A percentile compares a stretch with the other conserved stretches of the same genome.
phyloP scores from a whole-genome alignment of 148 eudicot species.

The Rheum nobile region DNA sequence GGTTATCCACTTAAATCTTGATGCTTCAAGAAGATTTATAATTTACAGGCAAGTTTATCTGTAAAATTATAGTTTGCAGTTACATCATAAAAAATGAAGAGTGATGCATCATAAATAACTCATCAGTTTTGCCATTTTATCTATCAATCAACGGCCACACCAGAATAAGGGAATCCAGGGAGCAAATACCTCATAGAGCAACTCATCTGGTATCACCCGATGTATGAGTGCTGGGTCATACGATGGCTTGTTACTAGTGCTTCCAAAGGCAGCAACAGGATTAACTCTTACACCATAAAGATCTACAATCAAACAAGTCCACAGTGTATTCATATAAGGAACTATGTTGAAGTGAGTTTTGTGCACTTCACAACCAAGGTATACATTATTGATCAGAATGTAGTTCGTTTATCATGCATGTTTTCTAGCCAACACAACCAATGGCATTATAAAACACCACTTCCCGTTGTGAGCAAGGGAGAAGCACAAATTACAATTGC shows the following conservation, averaged over 20 bases:
- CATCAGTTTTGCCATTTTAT: neutral
- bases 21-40: neutral
- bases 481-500: neutral
- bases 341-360: neutral
- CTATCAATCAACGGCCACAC: neutral
- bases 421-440: neutral
- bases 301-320: conserved; percentile 27
- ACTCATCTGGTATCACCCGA: conserved; percentile 75
- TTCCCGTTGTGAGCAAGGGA: no score
- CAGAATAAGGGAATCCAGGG: neutral
- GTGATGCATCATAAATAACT: neutral
- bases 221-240: conserved; percentile 68
- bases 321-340: neutral
- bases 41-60: neutral
- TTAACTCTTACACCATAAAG: conserved; percentile 78
- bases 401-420: neutral
- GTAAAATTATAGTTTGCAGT: neutral
- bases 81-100: neutral
- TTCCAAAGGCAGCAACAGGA: conserved; percentile 73
- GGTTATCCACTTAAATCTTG: neutral
- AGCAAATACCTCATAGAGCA: conserved; percentile 72
- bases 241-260: conserved; percentile 41
- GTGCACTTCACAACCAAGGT: neutral
- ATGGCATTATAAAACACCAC: neutral
- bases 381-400: neutral